Conservation (phyloP, 805 yeast genomes). For the Wickerhamomyces ciferrii region DNA sequence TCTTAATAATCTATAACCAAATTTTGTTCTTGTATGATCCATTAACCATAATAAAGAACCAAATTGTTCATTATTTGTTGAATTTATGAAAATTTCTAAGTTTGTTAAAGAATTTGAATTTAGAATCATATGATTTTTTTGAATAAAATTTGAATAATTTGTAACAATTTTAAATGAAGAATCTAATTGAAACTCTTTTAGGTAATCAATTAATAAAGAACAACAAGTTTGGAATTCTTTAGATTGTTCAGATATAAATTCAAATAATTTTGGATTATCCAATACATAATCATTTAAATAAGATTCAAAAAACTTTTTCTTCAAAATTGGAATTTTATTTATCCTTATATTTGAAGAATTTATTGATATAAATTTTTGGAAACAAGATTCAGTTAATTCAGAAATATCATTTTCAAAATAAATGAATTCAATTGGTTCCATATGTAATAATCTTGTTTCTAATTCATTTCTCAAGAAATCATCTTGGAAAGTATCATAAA, state of each 20-base stretch:
- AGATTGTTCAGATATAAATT: constrained; percentile 20
- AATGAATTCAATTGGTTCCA: constrained; percentile 75
- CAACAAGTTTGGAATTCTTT: constrained; percentile 32
- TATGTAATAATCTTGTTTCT: constrained; percentile 67
- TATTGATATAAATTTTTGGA: constrained; percentile 2
- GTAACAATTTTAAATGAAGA: constrained; percentile 45
- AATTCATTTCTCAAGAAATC: constrained; percentile 50
- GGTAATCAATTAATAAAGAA: constrained; percentile 43
- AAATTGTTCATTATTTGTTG: constrained; percentile 44
- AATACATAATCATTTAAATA: constrained; percentile 10
- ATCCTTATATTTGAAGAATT: constrained; percentile 6
- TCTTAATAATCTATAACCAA: constrained; percentile 63
- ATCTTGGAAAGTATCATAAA: constrained; percentile 69
- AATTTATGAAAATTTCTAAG: constrained; percentile 69
- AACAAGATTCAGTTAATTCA: constrained; percentile 22
- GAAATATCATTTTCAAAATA: constrained; percentile 34
- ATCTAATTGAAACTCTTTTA: constrained; percentile 59
- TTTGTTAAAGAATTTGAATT: constrained; percentile 64
- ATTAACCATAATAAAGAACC: constrained; percentile 81
- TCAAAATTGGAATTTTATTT: constrained; percentile 10
- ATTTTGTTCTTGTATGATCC: constrained; percentile 73
- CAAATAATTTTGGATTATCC: constrained; percentile 15
- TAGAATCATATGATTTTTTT: constrained; percentile 43
- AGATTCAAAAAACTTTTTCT: constrained; percentile 8
- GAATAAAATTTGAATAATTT: constrained; percentile 48